Base-by-base conservation (phyloP, 352 stramenopile genomes). In the Globisporangium irregulare region DNA sequence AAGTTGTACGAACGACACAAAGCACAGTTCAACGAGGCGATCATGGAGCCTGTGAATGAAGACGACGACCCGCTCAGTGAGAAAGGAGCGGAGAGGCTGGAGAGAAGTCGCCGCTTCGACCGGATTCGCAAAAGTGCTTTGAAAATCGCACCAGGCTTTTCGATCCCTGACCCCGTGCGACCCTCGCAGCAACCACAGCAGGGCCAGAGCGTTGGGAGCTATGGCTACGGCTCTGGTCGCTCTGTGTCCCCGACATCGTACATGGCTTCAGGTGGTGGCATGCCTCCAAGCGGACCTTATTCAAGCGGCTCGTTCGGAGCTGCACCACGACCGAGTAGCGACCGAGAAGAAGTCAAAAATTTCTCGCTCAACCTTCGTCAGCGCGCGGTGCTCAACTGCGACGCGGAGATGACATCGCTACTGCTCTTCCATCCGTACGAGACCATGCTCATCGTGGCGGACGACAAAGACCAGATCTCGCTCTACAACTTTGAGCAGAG, bases 371-470 rank as follows among this genome's bases (percentile, higher is more conserved):
- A 95, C 41, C 76, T 99, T 36, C 83, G 90, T 20, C 94, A 99
- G 71, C 81, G 85, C 15, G 87, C 86, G 1, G 87, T 99, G 41
- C 81, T 97, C 64, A 98, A 98, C 74, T 93, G 89, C 62, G 91
- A 96, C 51, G 83, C 87, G 6, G 93, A 98, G 54, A 98, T 97
- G 82, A 99, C 97, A 24, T 98, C 92, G 32, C 81, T 98, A 59
- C 75, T 99, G 57, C 81, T 97, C 8, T 99, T 99, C 72, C 97
- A 99, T 73, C 92, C 97, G 27, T 99, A 97, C 71, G 88, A 94
- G 61, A 92, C 86, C 61, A 90, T 95, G 67, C 82, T 99, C 20
- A 84, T 99, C 50, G 92, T 98, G n/a, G 97, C 95, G 15, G 96
- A 98, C 70, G 90, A 97, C 36, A 91, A 92, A 67, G 91, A 98